Base-by-base conservation (phyloP, 371 early-diverging fungal genomes). In the Saksenaea vasiformis region DNA sequence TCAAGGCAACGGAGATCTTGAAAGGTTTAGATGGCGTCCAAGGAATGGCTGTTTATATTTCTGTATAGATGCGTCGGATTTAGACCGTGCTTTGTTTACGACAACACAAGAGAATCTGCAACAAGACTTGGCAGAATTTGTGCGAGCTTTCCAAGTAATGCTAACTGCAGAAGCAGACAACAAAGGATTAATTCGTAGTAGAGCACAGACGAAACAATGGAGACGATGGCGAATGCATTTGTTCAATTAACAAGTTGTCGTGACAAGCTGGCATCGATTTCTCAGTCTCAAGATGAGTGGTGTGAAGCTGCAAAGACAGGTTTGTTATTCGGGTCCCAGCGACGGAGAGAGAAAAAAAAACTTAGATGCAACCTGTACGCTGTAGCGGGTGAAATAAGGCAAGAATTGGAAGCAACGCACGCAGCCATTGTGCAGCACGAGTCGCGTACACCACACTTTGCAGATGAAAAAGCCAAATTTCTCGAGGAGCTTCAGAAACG, bases 221-320 rank as follows among this genome's bases (percentile, higher is more conserved):
- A 67, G 14, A 41, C 38, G 31, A 31, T 67, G 22, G 63, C 68
- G 2, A 35, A 35, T 26, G 19, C 28, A 19, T 67, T 39, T 62
- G 62, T 63, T 1, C 68, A 62, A 24, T 55, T 67, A 9, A 51
- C 59, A n/a, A 38, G n/a, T 31, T 67, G 68, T 19, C 38, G 36
- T 15, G 39, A 56, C 5, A 53, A 41, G 11, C 31, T 62, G 7
- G 55, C 59, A 22, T 28, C 22, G n/a, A 27, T 43, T 37, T 26
- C 35, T 39, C 36, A 39, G 26, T 28, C 51, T 38, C 28, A 65
- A 56, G 41, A 59, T 24, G 60, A 55, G 22, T 59, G 51, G 36
- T 28, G 56, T 13, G 34, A 57, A 4, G 14, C 34, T 9, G 44
- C 55, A 37, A 54, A 47, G 22, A 26, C 19, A 1, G 64, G 64